Conservation (phyloP, 306 rosid species). For the Vigna radiata region DNA sequence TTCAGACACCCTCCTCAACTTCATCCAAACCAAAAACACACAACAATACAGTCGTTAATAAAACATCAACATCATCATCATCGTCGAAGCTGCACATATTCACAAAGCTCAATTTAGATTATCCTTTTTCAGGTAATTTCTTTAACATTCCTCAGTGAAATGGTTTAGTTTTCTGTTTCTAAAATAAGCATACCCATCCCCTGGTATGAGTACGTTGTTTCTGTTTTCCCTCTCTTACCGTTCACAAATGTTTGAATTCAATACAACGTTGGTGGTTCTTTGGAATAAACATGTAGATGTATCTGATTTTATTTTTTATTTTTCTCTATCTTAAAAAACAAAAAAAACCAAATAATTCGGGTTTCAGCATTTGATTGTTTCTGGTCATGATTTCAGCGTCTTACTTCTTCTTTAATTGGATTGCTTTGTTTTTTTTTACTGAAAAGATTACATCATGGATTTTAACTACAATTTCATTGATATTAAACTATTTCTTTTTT, state of each 20-base stretch:
- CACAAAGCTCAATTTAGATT: background rate
- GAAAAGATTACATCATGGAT: background rate
- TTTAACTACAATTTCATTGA: background rate
- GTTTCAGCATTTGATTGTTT: slow-evolving; percentile 1
- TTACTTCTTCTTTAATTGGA: background rate
- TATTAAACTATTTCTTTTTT: background rate
- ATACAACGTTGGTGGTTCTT: background rate
- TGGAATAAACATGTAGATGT: background rate
- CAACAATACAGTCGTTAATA: background rate
- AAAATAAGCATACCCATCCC: background rate
- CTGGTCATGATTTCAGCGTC: background rate
- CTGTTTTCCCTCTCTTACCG: background rate
- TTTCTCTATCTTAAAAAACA: no score
- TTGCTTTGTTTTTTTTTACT: background rate
- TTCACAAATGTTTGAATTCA: background rate
- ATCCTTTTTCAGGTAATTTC: slow-evolving; percentile 37
- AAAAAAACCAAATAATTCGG: no score
- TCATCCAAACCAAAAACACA: slow-evolving; percentile 6
- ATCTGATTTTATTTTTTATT: background rate
- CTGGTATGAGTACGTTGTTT: background rate
- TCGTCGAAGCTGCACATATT: background rate
- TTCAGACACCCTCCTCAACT: background rate
- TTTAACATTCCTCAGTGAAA: background rate
- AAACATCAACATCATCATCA: background rate
- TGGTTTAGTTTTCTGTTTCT: background rate